Conservation (phyloP, 2,329 filamentous ascomycete genomes). For the Penicillium sp. region DNA sequence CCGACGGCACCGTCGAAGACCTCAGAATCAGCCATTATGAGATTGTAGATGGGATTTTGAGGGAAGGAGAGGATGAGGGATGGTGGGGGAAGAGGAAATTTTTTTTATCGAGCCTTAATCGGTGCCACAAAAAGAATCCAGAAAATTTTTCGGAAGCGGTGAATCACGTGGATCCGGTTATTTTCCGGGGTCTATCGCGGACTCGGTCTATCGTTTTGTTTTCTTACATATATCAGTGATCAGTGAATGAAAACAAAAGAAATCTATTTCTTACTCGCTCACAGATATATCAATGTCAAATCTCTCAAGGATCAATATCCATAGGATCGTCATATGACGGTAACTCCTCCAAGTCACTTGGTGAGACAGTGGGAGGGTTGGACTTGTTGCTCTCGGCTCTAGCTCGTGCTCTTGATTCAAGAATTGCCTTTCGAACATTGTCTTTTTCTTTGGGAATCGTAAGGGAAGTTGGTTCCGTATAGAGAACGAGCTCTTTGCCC, state of each 20-base stretch:
- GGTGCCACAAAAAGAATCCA: constrained; percentile 24
- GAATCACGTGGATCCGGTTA: constrained; percentile 19
- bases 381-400: constrained; percentile 50
- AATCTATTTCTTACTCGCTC: not conserved
- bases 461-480: constrained; percentile 72
- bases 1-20: constrained; percentile 99
- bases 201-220: not conserved
- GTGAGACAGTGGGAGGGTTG: not conserved
- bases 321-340: constrained; percentile 24
- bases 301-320: constrained; percentile 26
- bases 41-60: constrained; percentile 18
- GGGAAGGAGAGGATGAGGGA: constrained; percentile 21
- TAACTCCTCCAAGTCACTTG: not conserved
- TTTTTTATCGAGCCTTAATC: constrained; percentile 26
- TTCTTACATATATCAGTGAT: too few species aligned
- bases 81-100: constrained; percentile 27
- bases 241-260: not conserved
- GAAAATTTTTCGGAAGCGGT: constrained; percentile 28
- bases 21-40: constrained; percentile 29
- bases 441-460: constrained; percentile 71
- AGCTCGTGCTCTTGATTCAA: constrained; percentile 69
- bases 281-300: not conserved
- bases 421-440: constrained; percentile 72
- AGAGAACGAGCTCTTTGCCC: constrained; percentile 73
- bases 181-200: not conserved